Percentiles rank a stretch among this genome's conserved stretches.
These are phyloP conservation scores for Sicyos edulis DNA, from an alignment of 306 rosid species.

Conservation along the genomic window DNA sequence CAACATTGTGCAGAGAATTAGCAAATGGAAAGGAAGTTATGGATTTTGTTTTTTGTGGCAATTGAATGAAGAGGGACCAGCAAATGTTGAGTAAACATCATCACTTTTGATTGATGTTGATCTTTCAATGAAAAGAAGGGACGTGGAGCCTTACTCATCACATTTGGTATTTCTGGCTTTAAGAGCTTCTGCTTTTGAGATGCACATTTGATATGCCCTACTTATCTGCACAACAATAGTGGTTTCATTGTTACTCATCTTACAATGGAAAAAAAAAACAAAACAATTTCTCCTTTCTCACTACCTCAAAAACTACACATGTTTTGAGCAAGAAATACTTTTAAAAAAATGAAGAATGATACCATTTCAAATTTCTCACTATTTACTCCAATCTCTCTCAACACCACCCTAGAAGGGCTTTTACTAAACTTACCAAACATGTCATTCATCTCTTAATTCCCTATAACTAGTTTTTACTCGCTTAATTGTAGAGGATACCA, in stretches of 20 bases:
- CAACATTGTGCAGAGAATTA: no score
- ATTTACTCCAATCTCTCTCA: not conserved
- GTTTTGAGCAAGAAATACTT: not conserved
- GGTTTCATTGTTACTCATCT: constrained; percentile 11
- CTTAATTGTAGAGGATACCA: not conserved
- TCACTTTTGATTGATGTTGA: constrained; percentile 23
- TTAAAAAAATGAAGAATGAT: not conserved
- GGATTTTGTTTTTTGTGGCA: constrained; percentile 9
- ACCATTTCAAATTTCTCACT: not conserved
- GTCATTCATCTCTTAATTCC: not conserved
- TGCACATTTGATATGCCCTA: constrained; percentile 12
- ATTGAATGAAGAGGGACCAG: constrained; percentile 21
- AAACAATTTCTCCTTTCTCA: not conserved
- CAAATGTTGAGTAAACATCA: constrained; percentile 1
- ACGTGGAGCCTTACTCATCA: constrained; percentile 20
- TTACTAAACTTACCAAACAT: constrained; percentile 1
- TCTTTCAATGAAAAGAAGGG: constrained; percentile 16
- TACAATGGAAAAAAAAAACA: not conserved
- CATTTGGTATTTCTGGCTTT: constrained; percentile 14
- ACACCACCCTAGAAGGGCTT: not conserved
- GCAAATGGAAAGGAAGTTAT: not conserved
- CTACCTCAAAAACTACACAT: constrained; percentile 4
- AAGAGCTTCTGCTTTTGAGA: constrained; percentile 11
- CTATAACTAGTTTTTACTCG: not conserved
- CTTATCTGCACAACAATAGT: constrained; percentile 7